Evolutionary conservation across 2,329 filamentous ascomycete genomes (phyloP).

Genomic region (Kalaharituber pfeilii): DNA sequence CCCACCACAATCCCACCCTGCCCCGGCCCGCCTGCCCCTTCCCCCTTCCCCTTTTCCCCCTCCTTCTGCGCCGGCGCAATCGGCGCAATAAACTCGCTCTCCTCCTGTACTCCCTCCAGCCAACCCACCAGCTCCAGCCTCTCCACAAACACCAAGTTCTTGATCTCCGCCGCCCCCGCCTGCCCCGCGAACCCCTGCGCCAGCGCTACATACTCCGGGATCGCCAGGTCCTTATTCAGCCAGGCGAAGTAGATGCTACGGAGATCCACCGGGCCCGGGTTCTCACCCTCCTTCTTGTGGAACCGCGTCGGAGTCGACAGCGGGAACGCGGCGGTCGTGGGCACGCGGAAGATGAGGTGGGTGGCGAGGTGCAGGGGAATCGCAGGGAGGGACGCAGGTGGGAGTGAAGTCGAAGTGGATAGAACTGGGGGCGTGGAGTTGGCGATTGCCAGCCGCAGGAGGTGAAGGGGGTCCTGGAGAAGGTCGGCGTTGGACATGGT

Average conservation of each 20-base stretch:
- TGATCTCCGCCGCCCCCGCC: conserved; percentile 44
- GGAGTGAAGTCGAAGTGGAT: conserved; percentile 49
- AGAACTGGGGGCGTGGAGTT: conserved; percentile 52
- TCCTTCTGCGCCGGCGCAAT: conserved; percentile 38
- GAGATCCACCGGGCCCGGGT: conserved; percentile 48
- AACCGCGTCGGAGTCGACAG: conserved; percentile 70
- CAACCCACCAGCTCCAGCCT: conserved; percentile 81
- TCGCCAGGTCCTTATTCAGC: conserved; percentile 77
- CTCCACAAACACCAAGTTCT: conserved; percentile 83
- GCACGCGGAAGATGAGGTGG: conserved; percentile 54
- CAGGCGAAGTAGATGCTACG: conserved; percentile 94
- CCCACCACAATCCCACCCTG: conserved; percentile 36
- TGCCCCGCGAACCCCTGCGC: conserved; percentile 44
- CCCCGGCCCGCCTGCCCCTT: conserved; percentile 28
- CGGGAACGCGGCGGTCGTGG: conserved; percentile 43
- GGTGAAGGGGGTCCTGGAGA: conserved; percentile 56
- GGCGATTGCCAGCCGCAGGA: conserved; percentile 69
- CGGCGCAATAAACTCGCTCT: conserved; percentile 83
- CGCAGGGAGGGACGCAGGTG: conserved; percentile 41
- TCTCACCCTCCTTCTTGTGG: conserved; percentile 48
- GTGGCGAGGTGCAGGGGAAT: conserved; percentile 56
- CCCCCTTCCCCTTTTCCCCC: conserved; percentile 30
- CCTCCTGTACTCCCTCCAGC: conserved; percentile 75
- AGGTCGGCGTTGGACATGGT: conserved; percentile 11
- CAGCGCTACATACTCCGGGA: conserved; percentile 78